These are phyloP conservation scores for Rheum nobile DNA, from an alignment of 148 eudicot species.

Conservation along the genomic window DNA sequence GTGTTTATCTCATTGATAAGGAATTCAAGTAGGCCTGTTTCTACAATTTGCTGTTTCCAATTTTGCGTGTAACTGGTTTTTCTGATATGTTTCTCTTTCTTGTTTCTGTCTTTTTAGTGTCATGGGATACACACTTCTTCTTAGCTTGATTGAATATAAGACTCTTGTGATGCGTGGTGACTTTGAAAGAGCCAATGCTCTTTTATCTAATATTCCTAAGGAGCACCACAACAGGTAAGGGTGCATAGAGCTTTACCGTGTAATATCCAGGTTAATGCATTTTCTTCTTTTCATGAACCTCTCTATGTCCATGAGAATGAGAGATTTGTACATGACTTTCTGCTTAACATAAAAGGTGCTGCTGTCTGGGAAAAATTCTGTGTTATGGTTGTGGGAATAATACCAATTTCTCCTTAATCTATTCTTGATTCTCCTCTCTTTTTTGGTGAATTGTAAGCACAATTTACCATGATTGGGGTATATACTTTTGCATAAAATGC, in stretches of 20 bases:
- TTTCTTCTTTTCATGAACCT: neutral
- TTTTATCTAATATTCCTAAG: conserved; percentile 83
- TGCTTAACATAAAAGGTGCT: no score
- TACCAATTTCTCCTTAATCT: no score
- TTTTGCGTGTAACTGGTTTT: neutral
- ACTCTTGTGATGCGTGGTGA: conserved; percentile 99
- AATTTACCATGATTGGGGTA: no score
- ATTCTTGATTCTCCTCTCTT: no score
- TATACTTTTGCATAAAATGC: no score
- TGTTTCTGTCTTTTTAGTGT: conserved; percentile 41
- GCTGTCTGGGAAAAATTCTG: no score
- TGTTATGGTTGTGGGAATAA: neutral
- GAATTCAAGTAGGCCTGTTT: conserved; percentile 77
- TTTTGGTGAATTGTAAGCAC: no score
- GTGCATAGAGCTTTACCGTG: neutral
- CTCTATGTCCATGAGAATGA: no score
- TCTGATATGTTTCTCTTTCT: neutral
- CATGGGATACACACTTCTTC: conserved; percentile 83
- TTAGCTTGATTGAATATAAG: conserved; percentile 90
- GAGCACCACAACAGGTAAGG: conserved; percentile 82
- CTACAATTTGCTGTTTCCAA: neutral
- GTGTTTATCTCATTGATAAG: conserved; percentile 88
- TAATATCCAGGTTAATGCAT: neutral
- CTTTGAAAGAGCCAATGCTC: conserved; percentile 64
- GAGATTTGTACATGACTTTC: no score